Percentiles rank a stretch among this genome's conserved stretches.
These are phyloP conservation scores for Melanomma pulvis-pyrius DNA, from an alignment of 495 filamentous ascomycete species.

Conservation along the genomic window DNA sequence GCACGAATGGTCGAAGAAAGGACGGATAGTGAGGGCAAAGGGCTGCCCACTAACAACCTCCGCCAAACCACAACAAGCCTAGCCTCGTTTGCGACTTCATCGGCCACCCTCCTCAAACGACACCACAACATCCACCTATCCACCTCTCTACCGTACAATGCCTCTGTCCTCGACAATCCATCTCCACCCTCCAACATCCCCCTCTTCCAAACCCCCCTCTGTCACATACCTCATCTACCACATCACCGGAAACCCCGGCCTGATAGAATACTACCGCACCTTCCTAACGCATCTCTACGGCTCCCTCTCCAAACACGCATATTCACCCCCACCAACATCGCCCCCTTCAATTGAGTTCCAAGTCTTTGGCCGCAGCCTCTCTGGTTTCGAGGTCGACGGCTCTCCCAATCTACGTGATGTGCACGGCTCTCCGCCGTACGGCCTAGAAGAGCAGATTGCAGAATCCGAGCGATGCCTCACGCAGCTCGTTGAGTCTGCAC, in stretches of 20 bases:
- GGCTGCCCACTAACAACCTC: too few relatives aligned
- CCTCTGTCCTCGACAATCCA: conserved; percentile 10
- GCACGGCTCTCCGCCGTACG: conserved; percentile 9
- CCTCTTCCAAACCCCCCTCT: background rate
- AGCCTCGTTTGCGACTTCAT: too few relatives aligned
- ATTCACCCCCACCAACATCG: conserved; percentile 35
- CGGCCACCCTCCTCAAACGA: too few relatives aligned
- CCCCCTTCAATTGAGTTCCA: conserved; percentile 45
- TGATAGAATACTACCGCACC: conserved; percentile 76
- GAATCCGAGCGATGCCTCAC: conserved; percentile 48
- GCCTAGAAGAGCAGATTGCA: conserved; percentile 67
- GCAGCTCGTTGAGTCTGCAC: conserved; percentile 2
- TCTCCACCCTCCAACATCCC: background rate
- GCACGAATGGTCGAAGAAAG: too few relatives aligned
- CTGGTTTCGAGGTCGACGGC: conserved; percentile 61
- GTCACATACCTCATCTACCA: conserved; percentile 58
- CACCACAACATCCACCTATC: too few relatives aligned
- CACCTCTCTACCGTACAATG: background rate
- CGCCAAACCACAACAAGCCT: too few relatives aligned
- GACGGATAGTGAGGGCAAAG: too few relatives aligned
- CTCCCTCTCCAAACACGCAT: conserved; percentile 37
- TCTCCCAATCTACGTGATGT: conserved; percentile 38
- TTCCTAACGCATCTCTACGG: conserved; percentile 63
- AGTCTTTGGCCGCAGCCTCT: conserved; percentile 71
- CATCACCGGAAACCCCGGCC: conserved; percentile 84